Base-by-base conservation (phyloP, 2,329 filamentous ascomycete species). In the Lachnellula arida region DNA sequence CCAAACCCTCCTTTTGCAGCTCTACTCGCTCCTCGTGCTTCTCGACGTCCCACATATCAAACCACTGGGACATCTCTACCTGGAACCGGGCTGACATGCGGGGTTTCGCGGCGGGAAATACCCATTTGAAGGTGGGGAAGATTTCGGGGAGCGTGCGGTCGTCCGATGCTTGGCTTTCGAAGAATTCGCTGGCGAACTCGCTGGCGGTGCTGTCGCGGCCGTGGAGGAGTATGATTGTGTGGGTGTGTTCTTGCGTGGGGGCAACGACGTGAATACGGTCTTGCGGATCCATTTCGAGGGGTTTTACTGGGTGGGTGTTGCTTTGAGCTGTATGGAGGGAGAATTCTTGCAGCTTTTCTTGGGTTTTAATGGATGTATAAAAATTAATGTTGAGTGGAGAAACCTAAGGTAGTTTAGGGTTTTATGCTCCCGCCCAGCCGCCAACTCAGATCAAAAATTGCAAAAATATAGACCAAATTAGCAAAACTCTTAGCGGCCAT, bases 61-160 rank as follows among this genome's bases (percentile, higher is more conserved):
- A 58, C 59, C 59, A 60, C 32, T 60, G 59, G 17, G 48, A 44
- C 11, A 47, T 54, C 15, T 37, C 32, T 14, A 42, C 14, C 19
- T 42, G 46, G 44, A 58, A 47, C 11, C 50, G 39, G 3, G 48
- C 28, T 39, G 34, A 49, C 22, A 48, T 7, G 12, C 49, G 58
- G 4, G 52, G n/a, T 42, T 46, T 34, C 8, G 58, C 40, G 19
- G 55, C 44, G 22, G 58, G 56, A 28, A 60, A 60, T 11, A 60
- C 51, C 53, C 53, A 60, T 23, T 54, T 51, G 34, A 56, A 51
- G 17, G 49, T 49, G 17, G 53, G 58, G 44, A 58, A 58, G 23
- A 92, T 75, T 22, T 53, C 14, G 12, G n/a, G 22, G 12, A 48
- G 32, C 3, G 4, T 35, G 4, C 11, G 25, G 3, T 17, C 19